These are phyloP conservation scores for Neocallimastix lanati DNA, from an alignment of 192 early-diverging fungal species.

Conservation along the genomic window DNA sequence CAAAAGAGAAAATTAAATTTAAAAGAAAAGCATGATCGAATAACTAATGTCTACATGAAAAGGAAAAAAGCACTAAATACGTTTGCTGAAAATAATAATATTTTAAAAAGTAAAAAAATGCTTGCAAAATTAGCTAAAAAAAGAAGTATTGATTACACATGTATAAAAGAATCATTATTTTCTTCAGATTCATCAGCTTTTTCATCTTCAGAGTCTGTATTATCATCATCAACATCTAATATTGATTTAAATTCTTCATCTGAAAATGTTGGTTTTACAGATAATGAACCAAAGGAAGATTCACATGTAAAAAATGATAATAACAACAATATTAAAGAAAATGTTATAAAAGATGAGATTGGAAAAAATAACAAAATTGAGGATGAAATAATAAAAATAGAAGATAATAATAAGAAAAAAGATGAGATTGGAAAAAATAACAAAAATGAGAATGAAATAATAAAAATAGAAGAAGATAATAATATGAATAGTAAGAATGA, in stretches of 20 bases:
- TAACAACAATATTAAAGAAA: neutral
- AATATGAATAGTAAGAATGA: too few species aligned
- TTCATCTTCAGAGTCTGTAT: neutral
- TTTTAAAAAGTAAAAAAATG: neutral
- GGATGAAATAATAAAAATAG: too few species aligned
- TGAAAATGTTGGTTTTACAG: neutral
- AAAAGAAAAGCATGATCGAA: neutral
- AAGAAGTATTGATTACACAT: neutral
- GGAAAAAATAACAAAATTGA: neutral
- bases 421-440: too few species aligned
- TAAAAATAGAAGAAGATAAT: too few species aligned
- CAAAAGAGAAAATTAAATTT: neutral
- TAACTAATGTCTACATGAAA: neutral
- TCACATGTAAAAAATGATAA: too few species aligned
- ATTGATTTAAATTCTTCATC: neutral
- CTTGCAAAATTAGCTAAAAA: neutral
- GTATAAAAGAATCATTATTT: neutral
- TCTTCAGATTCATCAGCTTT: neutral
- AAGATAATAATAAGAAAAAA: too few species aligned
- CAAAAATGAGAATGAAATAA: too few species aligned
- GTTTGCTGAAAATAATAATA: neutral
- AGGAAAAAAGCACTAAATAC: neutral
- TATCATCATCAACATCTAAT: neutral
- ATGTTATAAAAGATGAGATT: neutral
- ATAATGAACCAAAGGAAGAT: too few species aligned